These are phyloP conservation scores for Hypoxylon fuscum DNA, from an alignment of 495 filamentous ascomycete genomes.

Conservation along the genomic window DNA sequence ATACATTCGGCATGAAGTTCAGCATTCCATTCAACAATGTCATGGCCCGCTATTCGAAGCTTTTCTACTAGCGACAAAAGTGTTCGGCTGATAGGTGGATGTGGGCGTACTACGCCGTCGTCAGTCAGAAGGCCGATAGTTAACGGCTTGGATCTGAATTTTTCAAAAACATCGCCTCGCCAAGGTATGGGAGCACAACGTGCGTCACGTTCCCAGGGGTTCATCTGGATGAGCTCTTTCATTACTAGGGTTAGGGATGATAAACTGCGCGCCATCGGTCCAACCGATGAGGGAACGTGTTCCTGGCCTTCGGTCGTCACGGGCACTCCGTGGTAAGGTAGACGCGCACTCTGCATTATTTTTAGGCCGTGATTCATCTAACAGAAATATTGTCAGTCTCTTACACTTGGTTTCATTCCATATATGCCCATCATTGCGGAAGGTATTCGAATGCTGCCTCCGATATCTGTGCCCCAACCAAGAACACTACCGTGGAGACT, in stretches of 20 bases:
- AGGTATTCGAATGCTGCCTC: slow-evolving; percentile 80
- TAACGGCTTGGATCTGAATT: slow-evolving; percentile 64
- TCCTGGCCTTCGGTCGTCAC: slow-evolving; percentile 74
- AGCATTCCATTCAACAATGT: slow-evolving; percentile 72
- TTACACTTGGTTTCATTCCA: slow-evolving; percentile 68
- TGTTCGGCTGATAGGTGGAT: slow-evolving; percentile 78
- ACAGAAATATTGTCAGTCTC: slow-evolving; percentile 44
- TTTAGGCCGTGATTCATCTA: not conserved
- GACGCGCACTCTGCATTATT: slow-evolving; percentile 47
- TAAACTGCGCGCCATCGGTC: slow-evolving; percentile 81
- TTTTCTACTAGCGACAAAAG: slow-evolving; percentile 69
- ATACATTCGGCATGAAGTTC: slow-evolving; percentile 67
- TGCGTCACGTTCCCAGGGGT: slow-evolving; percentile 85
- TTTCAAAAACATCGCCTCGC: slow-evolving; percentile 63
- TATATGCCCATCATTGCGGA: slow-evolving; percentile 87
- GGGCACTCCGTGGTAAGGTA: slow-evolving; percentile 62
- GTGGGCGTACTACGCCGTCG: slow-evolving; percentile 80
- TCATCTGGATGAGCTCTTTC: slow-evolving; percentile 72
- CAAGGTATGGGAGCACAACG: slow-evolving; percentile 75
- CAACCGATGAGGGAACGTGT: slow-evolving; percentile 80
- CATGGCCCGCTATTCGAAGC: slow-evolving; percentile 71
- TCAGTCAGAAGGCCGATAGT: slow-evolving; percentile 74
- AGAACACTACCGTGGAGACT: slow-evolving; percentile 78
- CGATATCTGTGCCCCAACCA: slow-evolving; percentile 85
- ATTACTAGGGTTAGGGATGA: slow-evolving; percentile 81